Evolutionary conservation across 371 early-diverging fungal species (phyloP).

Genomic region (Smittium mucronatum): DNA sequence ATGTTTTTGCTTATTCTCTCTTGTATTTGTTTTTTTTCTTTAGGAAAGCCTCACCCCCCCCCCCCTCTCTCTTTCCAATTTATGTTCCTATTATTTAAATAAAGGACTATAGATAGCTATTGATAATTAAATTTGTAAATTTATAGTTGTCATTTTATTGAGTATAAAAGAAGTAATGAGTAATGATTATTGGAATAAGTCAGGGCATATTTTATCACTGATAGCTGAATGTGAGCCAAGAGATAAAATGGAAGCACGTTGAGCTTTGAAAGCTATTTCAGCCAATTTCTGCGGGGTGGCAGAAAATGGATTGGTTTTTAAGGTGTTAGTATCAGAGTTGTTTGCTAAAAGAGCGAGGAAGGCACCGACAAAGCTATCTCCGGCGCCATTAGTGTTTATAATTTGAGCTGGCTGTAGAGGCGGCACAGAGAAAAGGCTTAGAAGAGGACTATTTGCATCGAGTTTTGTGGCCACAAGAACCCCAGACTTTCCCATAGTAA

Average conservation of each 20-base stretch:
- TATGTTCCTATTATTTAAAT: no score
- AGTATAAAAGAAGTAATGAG: not conserved
- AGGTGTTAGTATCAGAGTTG: not conserved
- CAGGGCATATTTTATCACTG: conserved; percentile 26
- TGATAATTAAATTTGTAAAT: no score
- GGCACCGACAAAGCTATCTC: conserved; percentile 29
- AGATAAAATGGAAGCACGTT: conserved; percentile 37
- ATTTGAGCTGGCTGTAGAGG: conserved; percentile 14
- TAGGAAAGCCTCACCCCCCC: not conserved
- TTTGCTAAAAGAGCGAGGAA: conserved; percentile 25
- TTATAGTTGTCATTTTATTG: no score
- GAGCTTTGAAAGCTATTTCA: conserved; percentile 33
- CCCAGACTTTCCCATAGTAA: conserved; percentile 44
- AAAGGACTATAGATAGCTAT: no score
- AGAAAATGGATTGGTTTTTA: not conserved
- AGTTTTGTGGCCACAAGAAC: conserved; percentile 30
- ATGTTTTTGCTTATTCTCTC: no score
- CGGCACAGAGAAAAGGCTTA: conserved; percentile 15
- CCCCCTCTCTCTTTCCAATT: no score
- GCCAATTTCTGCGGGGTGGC: conserved; percentile 20
- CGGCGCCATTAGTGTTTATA: conserved; percentile 29
- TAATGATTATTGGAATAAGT: conserved; percentile 12
- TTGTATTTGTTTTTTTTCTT: no score
- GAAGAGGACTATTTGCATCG: not conserved
- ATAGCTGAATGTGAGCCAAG: conserved; percentile 37